phyloP scores from a whole-genome alignment of 768 basidiomycete species.

The Pleurotus citrinopileatus region DNA sequence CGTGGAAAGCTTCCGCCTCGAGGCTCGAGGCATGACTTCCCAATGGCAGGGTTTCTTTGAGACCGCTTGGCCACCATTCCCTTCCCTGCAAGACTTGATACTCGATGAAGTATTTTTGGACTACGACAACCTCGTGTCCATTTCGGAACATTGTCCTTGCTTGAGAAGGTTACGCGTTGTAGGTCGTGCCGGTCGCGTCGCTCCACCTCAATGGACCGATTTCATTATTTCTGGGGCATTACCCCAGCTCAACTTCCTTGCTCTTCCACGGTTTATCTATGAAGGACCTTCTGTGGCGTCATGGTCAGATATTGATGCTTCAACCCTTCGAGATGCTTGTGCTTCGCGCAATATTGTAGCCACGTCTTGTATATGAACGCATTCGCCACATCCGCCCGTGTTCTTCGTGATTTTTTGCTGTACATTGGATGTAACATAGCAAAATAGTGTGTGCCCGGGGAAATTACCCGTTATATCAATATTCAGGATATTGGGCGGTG shows the following conservation, averaged over 20 bases:
- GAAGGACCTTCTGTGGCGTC: constrained; percentile 32
- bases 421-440: too few relatives aligned
- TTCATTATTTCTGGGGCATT: constrained; percentile 36
- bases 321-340: constrained; percentile 19
- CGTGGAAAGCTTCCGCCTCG: constrained; percentile 41
- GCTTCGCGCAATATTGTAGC: constrained; percentile 13
- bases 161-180: constrained; percentile 38
- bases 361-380: background rate
- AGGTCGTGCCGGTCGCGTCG: constrained; percentile 37
- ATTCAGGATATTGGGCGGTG: background rate
- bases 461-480: constrained; percentile 6
- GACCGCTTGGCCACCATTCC: constrained; percentile 18
- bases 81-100: constrained; percentile 35
- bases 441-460: background rate
- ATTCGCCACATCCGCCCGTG: background rate
- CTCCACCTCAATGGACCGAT: constrained; percentile 36
- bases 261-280: constrained; percentile 36
- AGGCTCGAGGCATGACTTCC: constrained; percentile 25
- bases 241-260: constrained; percentile 30
- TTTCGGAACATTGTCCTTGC: constrained; percentile 31
- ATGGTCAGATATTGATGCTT: constrained; percentile 11
- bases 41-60: constrained; percentile 26
- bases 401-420: background rate
- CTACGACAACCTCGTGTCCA: constrained; percentile 26
- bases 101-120: constrained; percentile 41